Conservation (phyloP, 805 yeast species). For the Dipodascus geniculatus region DNA sequence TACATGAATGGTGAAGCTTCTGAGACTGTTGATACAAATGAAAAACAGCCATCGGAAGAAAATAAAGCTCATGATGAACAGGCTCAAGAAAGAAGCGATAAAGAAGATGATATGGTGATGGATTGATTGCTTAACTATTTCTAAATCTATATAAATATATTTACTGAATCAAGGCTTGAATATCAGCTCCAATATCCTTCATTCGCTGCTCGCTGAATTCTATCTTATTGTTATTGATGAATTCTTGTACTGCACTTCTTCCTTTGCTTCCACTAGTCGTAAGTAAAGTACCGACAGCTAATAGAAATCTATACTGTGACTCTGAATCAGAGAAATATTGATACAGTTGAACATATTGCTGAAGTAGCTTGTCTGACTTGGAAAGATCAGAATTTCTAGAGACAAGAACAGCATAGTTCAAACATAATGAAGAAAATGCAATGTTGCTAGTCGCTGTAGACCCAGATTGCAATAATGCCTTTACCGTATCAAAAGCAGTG, state of each 20-base stretch:
- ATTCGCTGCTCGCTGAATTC: not conserved
- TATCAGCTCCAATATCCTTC: constrained; percentile 3
- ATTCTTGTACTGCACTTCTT: not conserved
- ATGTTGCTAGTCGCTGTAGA: constrained; percentile 17
- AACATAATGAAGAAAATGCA: constrained; percentile 38
- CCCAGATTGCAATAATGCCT: constrained; percentile 7
- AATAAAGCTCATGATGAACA: not conserved
- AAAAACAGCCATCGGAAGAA: not conserved
- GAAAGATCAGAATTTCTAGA: constrained; percentile 21
- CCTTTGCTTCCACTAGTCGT: not conserved
- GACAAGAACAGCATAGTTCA: constrained; percentile 34
- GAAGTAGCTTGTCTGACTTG: constrained; percentile 14
- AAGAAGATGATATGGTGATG: not conserved
- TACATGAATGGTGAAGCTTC: constrained; percentile 36
- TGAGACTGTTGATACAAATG: not conserved
- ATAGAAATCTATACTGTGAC: constrained; percentile 51
- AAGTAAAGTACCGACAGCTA: constrained; percentile 53
- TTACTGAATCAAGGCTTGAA: not conserved
- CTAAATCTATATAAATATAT: not conserved
- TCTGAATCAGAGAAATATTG: constrained; percentile 37
- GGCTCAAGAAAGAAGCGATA: not conserved
- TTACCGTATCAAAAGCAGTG: constrained; percentile 20
- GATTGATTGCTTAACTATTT: not conserved
- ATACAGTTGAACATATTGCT: constrained; percentile 24
- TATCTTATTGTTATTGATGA: not conserved